Evolutionary conservation across 2,329 filamentous ascomycete species (phyloP).

Genomic region (Pseudofabraea citricarpa): DNA sequence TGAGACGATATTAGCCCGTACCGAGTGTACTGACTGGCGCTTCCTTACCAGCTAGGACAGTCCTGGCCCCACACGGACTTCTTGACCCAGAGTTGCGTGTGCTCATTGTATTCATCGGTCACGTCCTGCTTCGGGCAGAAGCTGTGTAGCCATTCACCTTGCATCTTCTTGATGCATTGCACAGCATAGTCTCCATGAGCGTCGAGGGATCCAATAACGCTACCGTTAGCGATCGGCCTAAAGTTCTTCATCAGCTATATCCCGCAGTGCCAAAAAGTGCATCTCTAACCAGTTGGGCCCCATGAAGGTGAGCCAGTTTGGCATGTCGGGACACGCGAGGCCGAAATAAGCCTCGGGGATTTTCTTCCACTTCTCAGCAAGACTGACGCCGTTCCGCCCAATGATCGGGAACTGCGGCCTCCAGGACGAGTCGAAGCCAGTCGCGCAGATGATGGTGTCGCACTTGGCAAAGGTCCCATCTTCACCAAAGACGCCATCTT

Average conservation of each 20-base stretch:
- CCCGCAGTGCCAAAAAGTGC: neutral
- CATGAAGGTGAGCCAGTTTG: constrained; percentile 4
- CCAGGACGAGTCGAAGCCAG: constrained; percentile 20
- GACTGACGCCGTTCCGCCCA: constrained; percentile 4
- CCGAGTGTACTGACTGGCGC: neutral
- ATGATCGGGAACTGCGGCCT: constrained; percentile 11
- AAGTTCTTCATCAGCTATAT: neutral
- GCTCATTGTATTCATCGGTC: constrained; percentile 44
- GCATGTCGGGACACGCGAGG: constrained; percentile 5
- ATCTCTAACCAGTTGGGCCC: constrained; percentile 5
- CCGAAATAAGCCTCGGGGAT: constrained; percentile 8
- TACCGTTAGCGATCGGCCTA: constrained; percentile 7
- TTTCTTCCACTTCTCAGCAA: constrained; percentile 7
- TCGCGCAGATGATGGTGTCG: constrained; percentile 29
- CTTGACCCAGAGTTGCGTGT: constrained; percentile 43
- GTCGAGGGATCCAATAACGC: neutral
- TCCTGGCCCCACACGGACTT: constrained; percentile 41
- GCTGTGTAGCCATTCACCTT: constrained; percentile 41
- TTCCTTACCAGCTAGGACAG: constrained; percentile 13
- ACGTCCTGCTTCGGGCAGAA: constrained; percentile 37
- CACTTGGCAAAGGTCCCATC: neutral
- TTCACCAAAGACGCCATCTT: neutral
- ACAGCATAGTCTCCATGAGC: neutral
- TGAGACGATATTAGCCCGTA: neutral
- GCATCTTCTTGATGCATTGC: constrained; percentile 16